Percentiles rank a stretch among this genome's conserved stretches.
Conservation (phyloP, 306 rosid genomes). For the Casuarina cunninghamiana region DNA sequence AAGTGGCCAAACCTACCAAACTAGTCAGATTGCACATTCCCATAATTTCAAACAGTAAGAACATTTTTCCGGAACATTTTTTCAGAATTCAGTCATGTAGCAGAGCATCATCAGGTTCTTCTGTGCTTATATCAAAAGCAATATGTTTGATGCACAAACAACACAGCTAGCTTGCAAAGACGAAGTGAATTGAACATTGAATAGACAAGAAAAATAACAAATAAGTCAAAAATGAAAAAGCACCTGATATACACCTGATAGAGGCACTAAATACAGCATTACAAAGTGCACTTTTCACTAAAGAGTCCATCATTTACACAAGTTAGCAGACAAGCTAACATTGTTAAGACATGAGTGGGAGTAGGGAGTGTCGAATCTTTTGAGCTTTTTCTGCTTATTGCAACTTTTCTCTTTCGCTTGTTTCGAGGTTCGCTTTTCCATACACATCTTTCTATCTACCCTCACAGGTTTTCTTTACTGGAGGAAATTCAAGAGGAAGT, state of each 20-base stretch:
- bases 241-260: conserved; percentile 18
- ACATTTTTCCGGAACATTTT: too few species aligned
- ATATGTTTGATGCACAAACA: background rate
- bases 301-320: conserved; percentile 35
- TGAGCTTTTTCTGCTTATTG: conserved; percentile 47
- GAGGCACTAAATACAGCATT: conserved; percentile 32
- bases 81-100: background rate
- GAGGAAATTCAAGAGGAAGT: conserved; percentile 39
- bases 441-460: conserved; percentile 49
- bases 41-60: background rate
- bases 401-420: conserved; percentile 44
- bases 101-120: background rate
- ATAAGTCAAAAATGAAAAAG: conserved; percentile 28
- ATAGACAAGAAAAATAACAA: conserved; percentile 24
- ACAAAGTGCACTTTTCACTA: conserved; percentile 39
- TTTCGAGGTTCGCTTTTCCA: conserved; percentile 53
- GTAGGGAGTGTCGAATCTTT: conserved; percentile 43
- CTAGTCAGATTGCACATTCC: background rate
- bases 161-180: conserved; percentile 7
- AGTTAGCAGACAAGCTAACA: conserved; percentile 26
- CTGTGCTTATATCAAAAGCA: background rate
- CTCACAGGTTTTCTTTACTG: conserved; percentile 41
- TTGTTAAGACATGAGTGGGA: conserved; percentile 22
- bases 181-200: conserved; percentile 20
- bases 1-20: background rate